phyloP scores from a whole-genome alignment of 345 rosid genomes.

The Gossypium raimondii region DNA sequence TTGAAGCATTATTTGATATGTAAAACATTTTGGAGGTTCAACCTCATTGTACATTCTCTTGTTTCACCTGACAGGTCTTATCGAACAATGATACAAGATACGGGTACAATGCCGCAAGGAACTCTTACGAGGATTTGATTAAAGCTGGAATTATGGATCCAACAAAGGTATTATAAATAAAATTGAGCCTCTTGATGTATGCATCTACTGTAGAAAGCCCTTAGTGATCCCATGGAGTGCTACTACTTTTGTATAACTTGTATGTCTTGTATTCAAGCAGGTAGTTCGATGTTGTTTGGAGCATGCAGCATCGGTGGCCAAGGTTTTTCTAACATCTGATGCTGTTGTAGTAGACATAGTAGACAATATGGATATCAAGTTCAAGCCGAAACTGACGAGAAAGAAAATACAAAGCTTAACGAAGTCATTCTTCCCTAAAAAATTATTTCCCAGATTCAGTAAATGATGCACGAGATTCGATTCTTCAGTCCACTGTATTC shows the following conservation, averaged over 20 bases:
- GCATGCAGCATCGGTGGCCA: conserved; percentile 89
- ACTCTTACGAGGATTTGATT: conserved; percentile 72
- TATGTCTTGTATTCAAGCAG: conserved; percentile 29
- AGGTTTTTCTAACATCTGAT: conserved; percentile 67
- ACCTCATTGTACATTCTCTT: not conserved
- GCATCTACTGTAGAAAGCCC: not conserved
- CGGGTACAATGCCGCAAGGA: conserved; percentile 86
- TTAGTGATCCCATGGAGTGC: not conserved
- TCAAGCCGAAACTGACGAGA: conserved; percentile 39
- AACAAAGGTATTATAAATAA: conserved; percentile 49
- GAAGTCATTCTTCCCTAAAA: conserved; percentile 15
- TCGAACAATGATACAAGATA: conserved; percentile 43
- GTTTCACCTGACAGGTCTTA: conserved; percentile 45
- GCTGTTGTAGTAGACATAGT: conserved; percentile 80
- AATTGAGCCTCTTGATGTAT: not conserved
- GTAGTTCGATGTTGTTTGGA: conserved; percentile 91
- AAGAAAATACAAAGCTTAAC: conserved; percentile 41
- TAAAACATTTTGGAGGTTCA: not conserved
- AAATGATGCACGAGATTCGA: not conserved
- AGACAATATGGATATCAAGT: conserved; percentile 46
- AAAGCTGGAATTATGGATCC: conserved; percentile 85
- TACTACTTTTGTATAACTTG: too few relatives aligned
- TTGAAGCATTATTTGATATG: not conserved
- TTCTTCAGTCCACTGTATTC: not conserved
- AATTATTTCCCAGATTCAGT: conserved; percentile 1